Evolutionary conservation across 352 stramenopile species (phyloP).

Genomic region (Phytopythium montanum): DNA sequence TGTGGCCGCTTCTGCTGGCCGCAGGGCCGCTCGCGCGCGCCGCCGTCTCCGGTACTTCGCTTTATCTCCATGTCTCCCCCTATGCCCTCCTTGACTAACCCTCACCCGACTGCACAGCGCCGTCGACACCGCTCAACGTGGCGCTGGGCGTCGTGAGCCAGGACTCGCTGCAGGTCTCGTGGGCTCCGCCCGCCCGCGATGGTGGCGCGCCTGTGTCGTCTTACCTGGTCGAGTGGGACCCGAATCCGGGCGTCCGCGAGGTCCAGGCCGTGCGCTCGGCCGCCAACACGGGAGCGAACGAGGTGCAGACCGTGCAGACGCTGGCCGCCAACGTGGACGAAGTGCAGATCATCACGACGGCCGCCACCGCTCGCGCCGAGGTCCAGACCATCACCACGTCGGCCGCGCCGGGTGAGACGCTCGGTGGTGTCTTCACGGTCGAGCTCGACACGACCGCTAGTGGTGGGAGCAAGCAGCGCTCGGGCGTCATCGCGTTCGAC

Average conservation of each 20-base stretch:
- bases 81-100: neutral
- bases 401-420: conserved; percentile 73
- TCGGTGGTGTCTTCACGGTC: conserved; percentile 90
- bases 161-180: conserved; percentile 65
- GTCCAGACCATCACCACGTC: conserved; percentile 87
- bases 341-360: conserved; percentile 85
- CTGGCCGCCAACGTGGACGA: conserved; percentile 83
- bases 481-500: conserved; percentile 89
- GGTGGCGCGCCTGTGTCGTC: conserved; percentile 72
- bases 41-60: conserved; percentile 3
- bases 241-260: conserved; percentile 81
- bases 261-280: conserved; percentile 84
- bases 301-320: conserved; percentile 92
- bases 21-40: neutral
- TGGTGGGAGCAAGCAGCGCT: conserved; percentile 89
- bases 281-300: conserved; percentile 89
- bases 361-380: conserved; percentile 48
- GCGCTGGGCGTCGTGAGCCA: conserved; percentile 62
- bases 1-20: neutral
- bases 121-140: conserved; percentile 58
- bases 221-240: conserved; percentile 92
- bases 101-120: conserved; percentile 12
- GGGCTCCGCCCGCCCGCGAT: conserved; percentile 66
- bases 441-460: conserved; percentile 85
- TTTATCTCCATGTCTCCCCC: neutral